Conservation (phyloP, 257 asterid species). For the Thymus quinquecostatus region DNA sequence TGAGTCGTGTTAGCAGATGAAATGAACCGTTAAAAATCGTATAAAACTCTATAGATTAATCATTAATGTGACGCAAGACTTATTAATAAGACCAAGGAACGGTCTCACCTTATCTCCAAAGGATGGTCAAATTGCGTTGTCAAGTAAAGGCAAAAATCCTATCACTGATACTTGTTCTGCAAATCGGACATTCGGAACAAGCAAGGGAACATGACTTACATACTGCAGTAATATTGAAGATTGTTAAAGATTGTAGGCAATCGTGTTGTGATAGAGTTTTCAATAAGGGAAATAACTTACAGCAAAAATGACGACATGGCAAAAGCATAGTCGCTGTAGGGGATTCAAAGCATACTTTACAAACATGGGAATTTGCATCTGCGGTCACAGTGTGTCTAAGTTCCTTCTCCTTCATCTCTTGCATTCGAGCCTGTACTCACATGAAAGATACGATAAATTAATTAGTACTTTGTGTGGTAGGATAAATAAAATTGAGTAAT, state of each 20-base stretch:
- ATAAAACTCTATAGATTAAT: neutral
- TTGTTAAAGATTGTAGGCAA: slow-evolving; percentile 26
- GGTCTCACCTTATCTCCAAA: slow-evolving; percentile 39
- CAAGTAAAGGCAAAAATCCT: slow-evolving; percentile 83
- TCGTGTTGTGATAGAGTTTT: slow-evolving; percentile 7
- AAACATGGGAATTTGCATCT: slow-evolving; percentile 76
- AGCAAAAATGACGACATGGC: slow-evolving; percentile 97
- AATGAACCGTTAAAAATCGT: too few species aligned
- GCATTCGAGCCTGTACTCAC: slow-evolving; percentile 77
- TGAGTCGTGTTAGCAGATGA: too few species aligned
- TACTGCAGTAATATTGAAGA: slow-evolving; percentile 55
- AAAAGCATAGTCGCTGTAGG: slow-evolving; percentile 93
- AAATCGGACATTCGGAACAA: slow-evolving; percentile 87
- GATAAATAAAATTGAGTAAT: too few species aligned
- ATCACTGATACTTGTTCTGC: slow-evolving; percentile 74
- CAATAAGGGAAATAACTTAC: slow-evolving; percentile 54
- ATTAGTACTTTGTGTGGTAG: too few species aligned
- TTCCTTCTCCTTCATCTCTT: slow-evolving; percentile 94
- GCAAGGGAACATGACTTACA: slow-evolving; percentile 96
- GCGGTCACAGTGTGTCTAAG: slow-evolving; percentile 67
- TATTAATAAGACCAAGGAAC: neutral
- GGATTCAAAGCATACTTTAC: slow-evolving; percentile 96
- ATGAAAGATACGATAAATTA: slow-evolving; percentile 15
- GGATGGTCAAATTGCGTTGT: slow-evolving; percentile 30
- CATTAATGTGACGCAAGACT: neutral